A percentile compares a stretch with the other conserved stretches of the same genome.
Conservation (phyloP, 164 flowering plant genomes). For the Tinospora cordifolia region DNA sequence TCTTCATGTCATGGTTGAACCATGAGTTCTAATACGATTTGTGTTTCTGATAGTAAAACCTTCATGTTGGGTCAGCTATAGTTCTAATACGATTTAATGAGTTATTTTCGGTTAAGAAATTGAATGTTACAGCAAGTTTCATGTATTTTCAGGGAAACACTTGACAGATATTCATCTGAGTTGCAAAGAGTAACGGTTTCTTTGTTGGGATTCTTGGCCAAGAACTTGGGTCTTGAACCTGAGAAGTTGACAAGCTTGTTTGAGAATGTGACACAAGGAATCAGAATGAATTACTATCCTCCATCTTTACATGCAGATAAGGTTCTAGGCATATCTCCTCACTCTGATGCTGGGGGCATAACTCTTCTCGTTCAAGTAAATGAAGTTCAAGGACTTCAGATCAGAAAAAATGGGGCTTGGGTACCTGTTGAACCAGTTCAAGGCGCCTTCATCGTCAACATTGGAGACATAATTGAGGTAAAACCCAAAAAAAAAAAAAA, state of each 20-base stretch:
- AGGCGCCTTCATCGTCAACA: constrained; percentile 33
- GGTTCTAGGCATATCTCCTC: constrained; percentile 44
- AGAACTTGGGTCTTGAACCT: constrained; percentile 26
- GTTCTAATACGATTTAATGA: too few species aligned
- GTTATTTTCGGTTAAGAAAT: too few species aligned
- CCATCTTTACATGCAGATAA: constrained; percentile 32
- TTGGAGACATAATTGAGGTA: constrained; percentile 52
- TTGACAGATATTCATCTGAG: constrained; percentile 34
- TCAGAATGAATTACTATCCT: constrained; percentile 44
- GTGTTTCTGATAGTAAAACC: too few species aligned
- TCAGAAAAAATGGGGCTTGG: constrained; percentile 39
- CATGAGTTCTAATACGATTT: too few species aligned
- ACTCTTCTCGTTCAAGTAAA: constrained; percentile 38
- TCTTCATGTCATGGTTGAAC: too few species aligned
- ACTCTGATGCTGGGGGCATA: constrained; percentile 39
- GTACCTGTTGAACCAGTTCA: constrained; percentile 35
- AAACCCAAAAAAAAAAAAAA: neutral
- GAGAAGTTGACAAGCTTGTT: constrained; percentile 24
- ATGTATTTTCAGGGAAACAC: constrained; percentile 21
- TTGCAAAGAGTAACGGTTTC: constrained; percentile 12
- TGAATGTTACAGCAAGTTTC: too few species aligned
- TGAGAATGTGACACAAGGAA: constrained; percentile 20
- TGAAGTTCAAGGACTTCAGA: constrained; percentile 42
- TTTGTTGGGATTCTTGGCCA: constrained; percentile 27
- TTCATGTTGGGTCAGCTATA: too few species aligned